Evolutionary conservation across 768 basidiomycete genomes (phyloP).

Genomic region (Lactarius quietus): DNA sequence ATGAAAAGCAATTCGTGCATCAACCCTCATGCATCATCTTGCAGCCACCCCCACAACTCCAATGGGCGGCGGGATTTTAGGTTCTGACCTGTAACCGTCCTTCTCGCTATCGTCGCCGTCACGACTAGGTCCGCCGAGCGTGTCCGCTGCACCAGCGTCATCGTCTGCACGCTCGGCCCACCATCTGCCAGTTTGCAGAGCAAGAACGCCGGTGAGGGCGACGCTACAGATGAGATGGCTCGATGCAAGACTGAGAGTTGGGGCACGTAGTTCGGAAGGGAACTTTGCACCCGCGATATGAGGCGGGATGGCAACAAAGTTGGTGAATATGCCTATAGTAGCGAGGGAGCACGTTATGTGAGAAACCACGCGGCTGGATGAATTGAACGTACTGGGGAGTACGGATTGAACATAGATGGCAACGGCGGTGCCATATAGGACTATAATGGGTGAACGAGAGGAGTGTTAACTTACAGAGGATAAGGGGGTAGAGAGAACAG

Average conservation of each 20-base stretch:
- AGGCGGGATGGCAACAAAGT: constrained; percentile 40
- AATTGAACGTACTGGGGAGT: constrained; percentile 62
- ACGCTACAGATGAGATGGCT: constrained; percentile 85
- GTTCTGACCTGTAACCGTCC: constrained; percentile 1
- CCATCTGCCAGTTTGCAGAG: constrained; percentile 77
- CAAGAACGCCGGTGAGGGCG: constrained; percentile 80
- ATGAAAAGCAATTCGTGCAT: neutral
- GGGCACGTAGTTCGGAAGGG: constrained; percentile 55
- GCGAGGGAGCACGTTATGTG: constrained; percentile 11
- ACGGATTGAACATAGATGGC: constrained; percentile 74
- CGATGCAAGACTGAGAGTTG: constrained; percentile 77
- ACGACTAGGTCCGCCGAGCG: constrained; percentile 24
- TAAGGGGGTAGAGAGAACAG: constrained; percentile 18
- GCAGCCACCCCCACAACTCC: neutral
- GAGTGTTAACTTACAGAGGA: neutral
- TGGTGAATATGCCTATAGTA: constrained; percentile 49
- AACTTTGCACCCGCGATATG: constrained; percentile 52
- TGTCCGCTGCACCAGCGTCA: constrained; percentile 41
- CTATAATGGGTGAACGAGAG: constrained; percentile 38
- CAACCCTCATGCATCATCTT: neutral
- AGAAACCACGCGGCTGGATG: neutral
- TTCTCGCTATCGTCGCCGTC: neutral
- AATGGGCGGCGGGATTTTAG: neutral
- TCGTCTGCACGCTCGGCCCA: constrained; percentile 77
- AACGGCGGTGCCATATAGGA: constrained; percentile 70